These are phyloP conservation scores for Diaporthe vexans DNA, from an alignment of 2,329 filamentous ascomycete species.

Conservation along the genomic window DNA sequence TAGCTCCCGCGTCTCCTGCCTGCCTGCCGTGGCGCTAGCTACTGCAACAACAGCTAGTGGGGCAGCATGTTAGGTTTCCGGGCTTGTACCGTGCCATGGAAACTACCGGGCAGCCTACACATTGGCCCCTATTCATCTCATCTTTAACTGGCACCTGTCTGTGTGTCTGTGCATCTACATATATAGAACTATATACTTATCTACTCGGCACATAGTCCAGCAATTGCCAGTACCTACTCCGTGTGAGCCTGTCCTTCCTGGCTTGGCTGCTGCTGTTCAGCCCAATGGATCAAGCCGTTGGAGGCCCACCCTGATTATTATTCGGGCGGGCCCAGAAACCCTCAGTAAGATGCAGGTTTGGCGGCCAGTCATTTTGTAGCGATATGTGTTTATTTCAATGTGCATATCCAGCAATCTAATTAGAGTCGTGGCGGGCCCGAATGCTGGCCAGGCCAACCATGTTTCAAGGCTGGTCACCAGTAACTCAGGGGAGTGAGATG, in stretches of 20 bases:
- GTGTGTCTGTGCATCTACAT: neutral
- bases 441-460: slow-evolving; percentile 31
- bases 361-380: neutral
- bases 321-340: neutral
- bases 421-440: neutral
- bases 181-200: neutral
- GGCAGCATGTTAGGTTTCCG: neutral
- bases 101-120: neutral
- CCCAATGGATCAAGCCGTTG: neutral
- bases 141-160: neutral
- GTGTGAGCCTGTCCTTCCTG: no score
- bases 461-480: slow-evolving; percentile 17
- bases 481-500: neutral
- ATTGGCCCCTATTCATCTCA: slow-evolving; percentile 18
- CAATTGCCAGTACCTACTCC: neutral
- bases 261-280: neutral
- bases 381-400: neutral
- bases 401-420: slow-evolving; percentile 26
- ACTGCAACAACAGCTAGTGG: slow-evolving; percentile 25
- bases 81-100: neutral
- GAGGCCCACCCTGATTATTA: neutral
- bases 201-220: no score
- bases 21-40: slow-evolving; percentile 23
- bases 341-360: slow-evolving; percentile 1
- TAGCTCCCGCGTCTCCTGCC: slow-evolving; percentile 28